Percentiles rank a stretch among this genome's conserved stretches.
phyloP scores from a whole-genome alignment of 164 flowering plant genomes.

The Umbilicus rupestris region DNA sequence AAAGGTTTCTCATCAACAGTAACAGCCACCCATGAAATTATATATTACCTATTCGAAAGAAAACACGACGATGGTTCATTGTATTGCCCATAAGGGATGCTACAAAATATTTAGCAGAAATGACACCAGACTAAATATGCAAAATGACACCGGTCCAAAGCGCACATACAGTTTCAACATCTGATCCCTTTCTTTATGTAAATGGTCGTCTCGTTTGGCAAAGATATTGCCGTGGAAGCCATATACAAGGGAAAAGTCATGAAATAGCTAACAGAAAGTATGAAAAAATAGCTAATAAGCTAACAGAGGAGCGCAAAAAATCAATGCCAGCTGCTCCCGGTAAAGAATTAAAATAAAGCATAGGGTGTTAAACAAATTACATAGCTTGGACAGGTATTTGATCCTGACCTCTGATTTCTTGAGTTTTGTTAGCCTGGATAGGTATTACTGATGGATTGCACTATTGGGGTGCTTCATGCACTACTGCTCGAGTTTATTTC shows the following conservation, averaged over 20 bases:
- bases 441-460: neutral
- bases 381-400: neutral
- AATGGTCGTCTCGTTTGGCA: conserved; percentile 66
- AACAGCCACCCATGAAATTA: conserved; percentile 31
- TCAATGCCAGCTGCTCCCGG: neutral
- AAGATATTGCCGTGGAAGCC: conserved; percentile 84
- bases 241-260: conserved; percentile 81
- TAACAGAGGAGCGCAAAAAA: neutral
- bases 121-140: too few relatives aligned
- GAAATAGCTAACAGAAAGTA: conserved; percentile 3
- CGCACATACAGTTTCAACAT: conserved; percentile 75
- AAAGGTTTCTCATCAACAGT: conserved; percentile 65
- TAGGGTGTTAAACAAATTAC: neutral
- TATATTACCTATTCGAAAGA: neutral
- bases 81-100: neutral
- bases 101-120: too few relatives aligned
- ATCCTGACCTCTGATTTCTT: neutral
- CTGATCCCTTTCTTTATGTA: conserved; percentile 87
- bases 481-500: neutral
- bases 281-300: conserved; percentile 1
- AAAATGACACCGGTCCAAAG: neutral
- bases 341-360: neutral
- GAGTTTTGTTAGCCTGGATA: neutral
- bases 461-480: neutral
- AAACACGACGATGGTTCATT: neutral